Evolutionary conservation across 179 eudicot species (phyloP).

Genomic region (Camellia oleifera): DNA sequence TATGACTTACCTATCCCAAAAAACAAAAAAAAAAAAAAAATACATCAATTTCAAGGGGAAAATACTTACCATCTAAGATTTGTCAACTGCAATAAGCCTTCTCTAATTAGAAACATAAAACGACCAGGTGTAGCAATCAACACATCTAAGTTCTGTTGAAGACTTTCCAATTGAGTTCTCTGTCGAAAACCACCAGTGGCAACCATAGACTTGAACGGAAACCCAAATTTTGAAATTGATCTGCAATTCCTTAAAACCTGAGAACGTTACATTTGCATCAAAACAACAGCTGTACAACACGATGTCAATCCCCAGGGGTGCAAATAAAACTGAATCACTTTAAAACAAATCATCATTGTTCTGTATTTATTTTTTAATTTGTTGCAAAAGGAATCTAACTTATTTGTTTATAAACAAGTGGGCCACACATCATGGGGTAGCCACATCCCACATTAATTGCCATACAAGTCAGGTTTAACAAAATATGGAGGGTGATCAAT

Average conservation of each 20-base stretch:
- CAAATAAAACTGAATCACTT: background rate
- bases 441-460: background rate
- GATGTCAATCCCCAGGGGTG: background rate
- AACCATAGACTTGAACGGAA: slow-evolving; percentile 93
- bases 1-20: too few species aligned
- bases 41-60: background rate
- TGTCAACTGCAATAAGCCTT: slow-evolving; percentile 71
- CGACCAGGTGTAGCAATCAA: slow-evolving; percentile 95
- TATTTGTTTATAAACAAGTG: background rate
- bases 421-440: background rate
- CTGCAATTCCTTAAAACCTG: slow-evolving; percentile 85
- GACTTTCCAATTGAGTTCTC: slow-evolving; percentile 84
- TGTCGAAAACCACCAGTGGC: slow-evolving; percentile 96
- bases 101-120: slow-evolving; percentile 68
- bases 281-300: slow-evolving; percentile 13
- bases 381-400: background rate
- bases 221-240: slow-evolving; percentile 74
- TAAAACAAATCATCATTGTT: background rate
- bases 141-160: slow-evolving; percentile 81
- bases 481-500: background rate
- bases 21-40: background rate
- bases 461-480: background rate
- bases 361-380: background rate
- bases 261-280: slow-evolving; percentile 20
- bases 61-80: slow-evolving; percentile 68